These are phyloP conservation scores for Azolla pinnata DNA, from an alignment of 75 land plant genomes.

Conservation along the genomic window DNA sequence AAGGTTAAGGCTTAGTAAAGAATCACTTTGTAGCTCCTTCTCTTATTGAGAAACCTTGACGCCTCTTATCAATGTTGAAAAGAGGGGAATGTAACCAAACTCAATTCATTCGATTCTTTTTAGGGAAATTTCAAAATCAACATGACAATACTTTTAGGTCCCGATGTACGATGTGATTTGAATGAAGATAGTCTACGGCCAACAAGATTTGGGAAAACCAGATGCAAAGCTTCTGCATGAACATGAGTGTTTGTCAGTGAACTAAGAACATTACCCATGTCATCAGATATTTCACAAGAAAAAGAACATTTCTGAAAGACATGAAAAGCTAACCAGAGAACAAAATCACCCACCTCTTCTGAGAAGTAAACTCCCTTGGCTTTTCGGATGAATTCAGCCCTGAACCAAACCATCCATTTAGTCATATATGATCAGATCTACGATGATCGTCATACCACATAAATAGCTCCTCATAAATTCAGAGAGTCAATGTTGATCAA, in stretches of 20 bases:
- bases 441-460: too few species aligned
- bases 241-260: too few species aligned
- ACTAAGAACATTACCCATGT: too few species aligned
- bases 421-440: not conserved
- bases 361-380: slow-evolving; percentile 71
- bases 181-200: slow-evolving; percentile 77
- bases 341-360: slow-evolving; percentile 57
- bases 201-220: slow-evolving; percentile 56
- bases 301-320: too few species aligned
- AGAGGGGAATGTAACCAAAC: not conserved
- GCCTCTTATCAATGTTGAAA: too few species aligned
- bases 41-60: too few species aligned
- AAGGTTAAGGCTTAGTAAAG: too few species aligned
- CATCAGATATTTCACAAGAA: too few species aligned
- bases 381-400: slow-evolving; percentile 83
- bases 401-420: slow-evolving; percentile 12
- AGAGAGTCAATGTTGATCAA: too few species aligned
- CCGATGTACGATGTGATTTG: slow-evolving; percentile 75
- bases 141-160: slow-evolving; percentile 56
- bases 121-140: not conserved
- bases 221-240: slow-evolving; percentile 47
- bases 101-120: not conserved
- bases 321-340: too few species aligned
- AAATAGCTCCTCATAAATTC: too few species aligned
- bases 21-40: too few species aligned